Evolutionary conservation across 2,329 filamentous ascomycete species (phyloP), one percentile per base, ranked within the genome.

Genomic region (Ophiognomonia clavigignenti-juglandacearum): DNA sequence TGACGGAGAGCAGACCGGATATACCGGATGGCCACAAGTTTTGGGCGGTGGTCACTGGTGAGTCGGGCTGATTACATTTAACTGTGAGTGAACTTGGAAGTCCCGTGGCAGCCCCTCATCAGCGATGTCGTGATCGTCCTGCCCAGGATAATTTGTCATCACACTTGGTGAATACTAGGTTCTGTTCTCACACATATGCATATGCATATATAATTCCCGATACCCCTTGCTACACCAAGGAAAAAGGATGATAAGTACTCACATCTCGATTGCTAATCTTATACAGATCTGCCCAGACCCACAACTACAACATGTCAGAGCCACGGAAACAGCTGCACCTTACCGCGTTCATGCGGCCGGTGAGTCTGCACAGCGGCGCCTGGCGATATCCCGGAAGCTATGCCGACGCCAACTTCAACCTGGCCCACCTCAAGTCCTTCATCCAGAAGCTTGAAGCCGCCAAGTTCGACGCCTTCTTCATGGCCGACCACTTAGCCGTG

Each of bases 331-430:
- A 72, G 51, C 60, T 78, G 6, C 75, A 80, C 52, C 67, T 81
- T 4, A 79, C 77, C 3, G 77, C 76, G 1, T 80, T 80, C 50
- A 80, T 81, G 75, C 72, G 77, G 16, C 77, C 76, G 1, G 74
- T 80, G 2, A 74, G 68, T 38, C 61, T 79, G 9, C 75, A 80
- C 52, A 76, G 73, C 2, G 74, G 77, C 26, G 75, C 75, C 53
- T 79, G 76, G 75, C 66, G 76, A 6, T 79, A 78, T 52, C 75
- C 75, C 0, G 73, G 72, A 3, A 62, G 75, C 1, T 75, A 74
- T 46, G 65, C 76, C 1, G 76, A 80, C 46, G 76, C 76, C 44
- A 80, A 80, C 61, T 79, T 80, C 69, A 78, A 78, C 53, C 66
- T 79, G 13, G 59, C 63, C 18, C 74, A 80, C 52, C 61, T 80